These are phyloP conservation scores for Malus sieversii DNA, from an alignment of 306 rosid species.

Conservation along the genomic window DNA sequence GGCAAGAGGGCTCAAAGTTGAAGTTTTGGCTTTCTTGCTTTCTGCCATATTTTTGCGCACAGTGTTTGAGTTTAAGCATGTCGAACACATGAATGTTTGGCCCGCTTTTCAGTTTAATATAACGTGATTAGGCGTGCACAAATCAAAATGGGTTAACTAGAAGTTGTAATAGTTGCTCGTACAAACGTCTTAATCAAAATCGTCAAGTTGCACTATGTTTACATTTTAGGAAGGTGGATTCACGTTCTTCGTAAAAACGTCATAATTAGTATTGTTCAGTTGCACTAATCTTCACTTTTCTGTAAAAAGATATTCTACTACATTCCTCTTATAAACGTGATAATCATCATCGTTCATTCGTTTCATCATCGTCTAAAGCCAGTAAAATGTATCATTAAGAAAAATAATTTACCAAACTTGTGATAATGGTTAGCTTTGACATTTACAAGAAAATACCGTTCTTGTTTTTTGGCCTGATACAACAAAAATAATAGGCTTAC, in stretches of 20 bases:
- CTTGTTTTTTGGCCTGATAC: not conserved
- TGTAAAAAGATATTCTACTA: not conserved
- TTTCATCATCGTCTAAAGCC: not conserved
- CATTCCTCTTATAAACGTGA: not conserved
- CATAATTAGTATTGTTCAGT: too few species aligned
- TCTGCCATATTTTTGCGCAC: slow-evolving; percentile 6
- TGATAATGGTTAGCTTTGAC: not conserved
- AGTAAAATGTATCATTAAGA: not conserved
- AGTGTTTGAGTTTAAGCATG: not conserved
- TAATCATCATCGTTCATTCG: not conserved
- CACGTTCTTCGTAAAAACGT: too few species aligned
- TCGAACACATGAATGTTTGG: not conserved
- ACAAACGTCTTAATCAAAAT: too few species aligned
- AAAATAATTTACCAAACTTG: not conserved
- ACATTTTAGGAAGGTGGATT: not conserved
- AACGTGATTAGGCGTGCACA: not conserved
- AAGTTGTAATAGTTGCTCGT: not conserved
- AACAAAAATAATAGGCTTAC: not conserved
- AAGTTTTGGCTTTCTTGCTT: slow-evolving; percentile 4
- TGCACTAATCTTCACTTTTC: not conserved
- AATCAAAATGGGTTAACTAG: too few species aligned
- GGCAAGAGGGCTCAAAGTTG: slow-evolving; percentile 13
- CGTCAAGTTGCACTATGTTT: not conserved
- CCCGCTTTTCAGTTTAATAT: not conserved
- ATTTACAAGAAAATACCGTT: not conserved